These are phyloP conservation scores for Penicillium goetzii DNA, from an alignment of 495 filamentous ascomycete genomes.

Conservation along the genomic window DNA sequence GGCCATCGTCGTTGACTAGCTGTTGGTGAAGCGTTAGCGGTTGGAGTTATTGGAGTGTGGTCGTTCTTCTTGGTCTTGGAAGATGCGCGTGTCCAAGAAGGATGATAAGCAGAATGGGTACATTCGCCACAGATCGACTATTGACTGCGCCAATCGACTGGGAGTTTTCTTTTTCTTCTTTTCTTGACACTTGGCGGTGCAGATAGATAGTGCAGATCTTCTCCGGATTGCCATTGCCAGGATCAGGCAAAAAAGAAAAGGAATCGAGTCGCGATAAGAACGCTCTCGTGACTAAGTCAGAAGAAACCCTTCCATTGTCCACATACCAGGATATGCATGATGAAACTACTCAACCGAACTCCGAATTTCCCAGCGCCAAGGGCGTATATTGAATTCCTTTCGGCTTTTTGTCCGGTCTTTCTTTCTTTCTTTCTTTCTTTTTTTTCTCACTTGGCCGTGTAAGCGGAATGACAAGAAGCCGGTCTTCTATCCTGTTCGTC, in stretches of 20 bases:
- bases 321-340: constrained; percentile 55
- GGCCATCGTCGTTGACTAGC: constrained; percentile 94
- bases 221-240: neutral
- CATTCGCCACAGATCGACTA: neutral
- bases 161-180: neutral
- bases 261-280: constrained; percentile 11
- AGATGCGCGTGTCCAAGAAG: neutral
- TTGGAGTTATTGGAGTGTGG: constrained; percentile 7
- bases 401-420: constrained; percentile 4
- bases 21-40: constrained; percentile 32
- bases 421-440: neutral
- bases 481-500: neutral
- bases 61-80: neutral
- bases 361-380: constrained; percentile 19
- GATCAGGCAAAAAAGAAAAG: constrained; percentile 21
- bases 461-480: neutral
- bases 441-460: neutral
- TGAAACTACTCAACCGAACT: constrained; percentile 10
- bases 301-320: neutral
- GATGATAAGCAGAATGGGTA: neutral
- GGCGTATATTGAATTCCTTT: constrained; percentile 14
- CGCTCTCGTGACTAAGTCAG: neutral
- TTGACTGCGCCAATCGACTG: neutral
- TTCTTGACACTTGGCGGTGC: neutral
- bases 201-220: neutral